A percentile compares a stretch with the other conserved stretches of the same genome.
phyloP scores from a whole-genome alignment of 2,329 filamentous ascomycete species.

The Diaporthe sp. region DNA sequence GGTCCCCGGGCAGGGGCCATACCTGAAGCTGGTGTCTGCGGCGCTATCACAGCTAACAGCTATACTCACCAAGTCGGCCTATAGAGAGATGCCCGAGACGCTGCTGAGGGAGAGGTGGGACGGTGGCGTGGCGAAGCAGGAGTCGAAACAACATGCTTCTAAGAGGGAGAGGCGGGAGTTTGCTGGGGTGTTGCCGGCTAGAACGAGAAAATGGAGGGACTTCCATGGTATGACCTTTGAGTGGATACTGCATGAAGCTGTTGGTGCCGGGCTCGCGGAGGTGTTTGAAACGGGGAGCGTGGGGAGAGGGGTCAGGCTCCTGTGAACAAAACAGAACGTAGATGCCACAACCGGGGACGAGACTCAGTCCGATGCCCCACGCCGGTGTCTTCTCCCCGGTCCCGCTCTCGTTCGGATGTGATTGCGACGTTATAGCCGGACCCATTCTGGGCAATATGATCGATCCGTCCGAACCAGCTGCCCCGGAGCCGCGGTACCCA shows the following conservation, averaged over 20 bases:
- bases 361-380: slow-evolving; percentile 5
- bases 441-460: slow-evolving; percentile 30
- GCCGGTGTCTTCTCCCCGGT: slow-evolving; percentile 4
- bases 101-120: slow-evolving; percentile 79
- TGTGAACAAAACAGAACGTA: slow-evolving; percentile 42
- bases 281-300: slow-evolving; percentile 82
- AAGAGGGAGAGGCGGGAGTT: slow-evolving; percentile 70
- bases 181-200: slow-evolving; percentile 68
- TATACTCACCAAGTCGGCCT: slow-evolving; percentile 70
- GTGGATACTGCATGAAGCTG: slow-evolving; percentile 79
- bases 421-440: slow-evolving; percentile 24
- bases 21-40: slow-evolving; percentile 74
- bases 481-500: slow-evolving; percentile 21
- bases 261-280: slow-evolving; percentile 79
- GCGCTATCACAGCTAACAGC: slow-evolving; percentile 73
- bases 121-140: slow-evolving; percentile 66
- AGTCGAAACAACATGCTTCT: slow-evolving; percentile 58
- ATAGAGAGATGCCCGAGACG: slow-evolving; percentile 73
- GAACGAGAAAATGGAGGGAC: slow-evolving; percentile 78
- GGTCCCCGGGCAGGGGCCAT: slow-evolving; percentile 75
- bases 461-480: slow-evolving; percentile 27
- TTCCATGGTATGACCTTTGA: slow-evolving; percentile 79
- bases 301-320: slow-evolving; percentile 73
- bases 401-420: slow-evolving; percentile 29
- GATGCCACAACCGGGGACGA: not conserved